Conservation (phyloP, 2,329 filamentous ascomycete genomes). For the Nigrospora sphaerica region DNA sequence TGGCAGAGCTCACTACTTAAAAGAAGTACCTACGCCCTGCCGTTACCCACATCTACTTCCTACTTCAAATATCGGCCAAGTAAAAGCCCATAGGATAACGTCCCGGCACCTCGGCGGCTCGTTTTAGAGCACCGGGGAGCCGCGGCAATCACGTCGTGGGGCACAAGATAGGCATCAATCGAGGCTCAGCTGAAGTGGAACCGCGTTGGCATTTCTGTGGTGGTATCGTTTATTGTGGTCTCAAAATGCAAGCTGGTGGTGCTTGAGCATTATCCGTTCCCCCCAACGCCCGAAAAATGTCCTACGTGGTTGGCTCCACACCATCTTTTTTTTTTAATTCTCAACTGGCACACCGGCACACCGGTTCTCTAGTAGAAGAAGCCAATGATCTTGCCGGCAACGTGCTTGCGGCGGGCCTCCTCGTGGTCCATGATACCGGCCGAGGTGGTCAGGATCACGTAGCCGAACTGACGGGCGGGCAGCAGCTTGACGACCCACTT, state of each 20-base stretch:
- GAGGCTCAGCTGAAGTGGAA: neutral
- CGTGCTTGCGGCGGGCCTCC: slow-evolving; percentile 98
- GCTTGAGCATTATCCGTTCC: slow-evolving; percentile 16
- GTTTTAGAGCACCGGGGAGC: too few species aligned
- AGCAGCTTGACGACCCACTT: slow-evolving; percentile 99
- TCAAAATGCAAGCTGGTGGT: neutral
- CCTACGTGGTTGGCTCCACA: slow-evolving; percentile 7
- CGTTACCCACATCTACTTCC: too few species aligned
- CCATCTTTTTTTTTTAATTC: slow-evolving; percentile 4
- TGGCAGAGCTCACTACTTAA: too few species aligned
- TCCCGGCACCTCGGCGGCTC: too few species aligned
- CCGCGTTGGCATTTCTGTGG: neutral
- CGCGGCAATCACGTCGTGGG: too few species aligned
- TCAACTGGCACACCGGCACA: slow-evolving; percentile 5
- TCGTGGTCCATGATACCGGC: slow-evolving; percentile 99
- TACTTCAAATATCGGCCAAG: too few species aligned
- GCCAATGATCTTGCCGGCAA: slow-evolving; percentile 97
- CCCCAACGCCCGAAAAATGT: slow-evolving; percentile 24
- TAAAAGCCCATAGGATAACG: too few species aligned
- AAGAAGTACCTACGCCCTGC: too few species aligned
- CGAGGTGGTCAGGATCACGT: slow-evolving; percentile 97
- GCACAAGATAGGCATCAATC: too few species aligned
- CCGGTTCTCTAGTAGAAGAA: slow-evolving; percentile 82
- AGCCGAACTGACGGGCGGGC: slow-evolving; percentile 99
- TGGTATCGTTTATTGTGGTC: slow-evolving; percentile 2